Base-by-base conservation (phyloP, 2,329 filamentous ascomycete genomes). In the Ophiostoma sp. region DNA sequence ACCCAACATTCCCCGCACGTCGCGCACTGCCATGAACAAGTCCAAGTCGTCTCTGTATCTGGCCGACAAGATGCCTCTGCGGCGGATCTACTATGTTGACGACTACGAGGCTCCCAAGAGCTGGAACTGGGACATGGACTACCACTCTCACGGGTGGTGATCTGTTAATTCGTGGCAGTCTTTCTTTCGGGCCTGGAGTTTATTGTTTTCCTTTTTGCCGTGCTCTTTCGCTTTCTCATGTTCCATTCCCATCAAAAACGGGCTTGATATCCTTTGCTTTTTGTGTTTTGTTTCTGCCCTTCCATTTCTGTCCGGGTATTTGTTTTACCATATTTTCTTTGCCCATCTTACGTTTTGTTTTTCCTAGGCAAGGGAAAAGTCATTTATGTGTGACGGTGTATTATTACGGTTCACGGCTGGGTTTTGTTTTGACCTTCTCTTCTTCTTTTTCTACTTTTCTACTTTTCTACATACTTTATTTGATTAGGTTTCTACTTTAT, bases 131-230 rank as follows among this genome's bases (percentile, higher is more conserved):
- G 67, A 20, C 35, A 39, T 39, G 23, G 68, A 71, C 48, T 73
- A 72, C 68, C 68, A 73, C 67, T 48, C 54, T 20, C 69, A 70
- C n/a, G 72, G 72, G 5, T 73, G 72, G 72, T 73, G 60, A n/a
- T 68, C 2, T 60, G 27, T 41, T 4, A 10, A 11, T 13, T 5
- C 4, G 27, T 60, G 23, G 44, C 20, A 52, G 23, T 39, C 27
- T 44, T 23, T 62, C 52, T 5, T 27, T 27, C 11, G n/a, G 52
- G 8, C 27, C 23, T 27, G 62, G 7, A 48, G 31, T 39, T 57
- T 64, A 15, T 48, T 48, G n/a, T 36, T 23, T 52, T 44, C 17
- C 1, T 31, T 67, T 39, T 39, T 8, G 5, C 41, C 7, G 36
- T 39, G 36, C 36, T 39, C 36, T 10, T 39, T 44, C 17, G 17